Base-by-base conservation (phyloP, 345 rosid genomes). In the Lepidium didymum region DNA sequence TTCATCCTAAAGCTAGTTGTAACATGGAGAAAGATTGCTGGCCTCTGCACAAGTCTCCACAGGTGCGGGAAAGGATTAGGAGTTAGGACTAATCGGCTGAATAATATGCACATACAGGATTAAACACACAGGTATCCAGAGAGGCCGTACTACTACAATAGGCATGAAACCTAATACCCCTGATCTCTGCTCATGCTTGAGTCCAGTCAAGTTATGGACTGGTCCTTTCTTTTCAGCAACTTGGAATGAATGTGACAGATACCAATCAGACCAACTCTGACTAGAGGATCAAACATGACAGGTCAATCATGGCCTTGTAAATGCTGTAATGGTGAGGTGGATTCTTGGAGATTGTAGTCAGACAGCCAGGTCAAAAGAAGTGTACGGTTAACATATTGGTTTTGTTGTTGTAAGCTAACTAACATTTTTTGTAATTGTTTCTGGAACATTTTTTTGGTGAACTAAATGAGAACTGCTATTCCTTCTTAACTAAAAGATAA, bases 11-110 rank as follows among this genome's bases (percentile, higher is more conserved):
- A 56, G 64, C 31, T 63, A 14, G 45, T 44, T 31, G 53, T 16
- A 16, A 45, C 56, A 33, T 12, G 49, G 10, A 43, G 47, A 34
- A 34, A 33, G 37, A 53, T 34, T 51, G 40, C 5, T 72, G 21
- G 62, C 59, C 21, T 49, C 53, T 38, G 23, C 54, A 33, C 5
- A 73, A 57, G 72, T 50, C 60, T 56, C 49, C 56, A 56, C 35
- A 44, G 19, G 27, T 55, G 57, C 62, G 46, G 38, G 21, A 44
- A 53, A 4, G 36, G 14, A 8, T 67, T n/a, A 67, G 10, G 62
- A 14, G 38, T 19, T 33, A 42, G 18, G 45, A 21, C 36, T 41
- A 18, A 69, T 51, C 3, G 10, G 35, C 16, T 46, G 49, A 51
- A 62, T 51, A 31, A 43, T 23, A 29, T 69, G 40, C 31, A 27